Evolutionary conservation across 2,329 filamentous ascomycete genomes (phyloP), one percentile per base, ranked within the genome.

Genomic region (Podosphaera fusca): DNA sequence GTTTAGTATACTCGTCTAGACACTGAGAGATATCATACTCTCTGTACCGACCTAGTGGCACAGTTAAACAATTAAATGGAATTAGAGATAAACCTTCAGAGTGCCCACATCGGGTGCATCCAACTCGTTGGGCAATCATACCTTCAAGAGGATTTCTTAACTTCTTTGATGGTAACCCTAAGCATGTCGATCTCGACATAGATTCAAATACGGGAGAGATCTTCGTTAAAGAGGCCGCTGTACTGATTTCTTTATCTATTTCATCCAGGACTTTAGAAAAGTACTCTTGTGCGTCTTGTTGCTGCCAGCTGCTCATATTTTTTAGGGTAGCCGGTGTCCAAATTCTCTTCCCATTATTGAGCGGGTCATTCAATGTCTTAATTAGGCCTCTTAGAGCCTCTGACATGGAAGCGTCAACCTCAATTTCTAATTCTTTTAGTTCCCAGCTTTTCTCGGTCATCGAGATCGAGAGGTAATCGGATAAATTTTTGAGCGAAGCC

Each of bases 221-320:
- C 14, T 49, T 35, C 6, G 33, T 54, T 10, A 51, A 58, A 1
- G 58, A 56, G 36, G 33, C n/a, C 51, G 75, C 74, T 61, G 74
- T 76, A 29, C 73, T 71, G 46, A 87, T 74, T 65, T 94, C 87
- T 64, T 83, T 84, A 64, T 95, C 87, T 34, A 95, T 74, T 63
- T 89, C 82, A 62, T 90, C 87, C 53, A 95, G 70, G 12, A 98
- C 75, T 65, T 90, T 94, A 14, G 87, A 90, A 64, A 86, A 95
- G 68, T 96, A 98, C 69, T 98, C 92, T 67, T 96, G 92, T 4
- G 92, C 92, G 70, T 98, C 92, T 69, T 98, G 92, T 67, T 96
- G 92, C 63, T 94, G 85, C 79, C 85, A 94, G 35, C 86, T 95
- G 69, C 84, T 90, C 83, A 96, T 94, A 8, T 82, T 89, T 69